Conservation (phyloP, 2,329 filamentous ascomycete species). For the Cordyceps pruinosa region DNA sequence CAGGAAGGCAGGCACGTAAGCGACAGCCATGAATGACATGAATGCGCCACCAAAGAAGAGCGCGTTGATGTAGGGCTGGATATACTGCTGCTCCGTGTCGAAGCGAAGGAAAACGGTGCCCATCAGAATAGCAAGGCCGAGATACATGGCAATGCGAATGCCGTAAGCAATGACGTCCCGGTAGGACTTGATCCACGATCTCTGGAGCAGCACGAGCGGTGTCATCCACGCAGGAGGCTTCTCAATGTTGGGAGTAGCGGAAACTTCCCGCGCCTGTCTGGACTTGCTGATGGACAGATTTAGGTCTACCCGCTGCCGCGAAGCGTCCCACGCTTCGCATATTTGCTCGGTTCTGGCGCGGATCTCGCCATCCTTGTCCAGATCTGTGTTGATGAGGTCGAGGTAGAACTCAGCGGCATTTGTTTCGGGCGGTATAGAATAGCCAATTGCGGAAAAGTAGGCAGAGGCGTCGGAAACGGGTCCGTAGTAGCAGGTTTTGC, state of each 20-base stretch:
- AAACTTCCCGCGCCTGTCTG: conserved; percentile 16
- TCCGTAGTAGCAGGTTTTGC: conserved; percentile 68
- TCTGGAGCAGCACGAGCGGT: conserved; percentile 62
- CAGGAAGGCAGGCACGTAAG: conserved; percentile 77
- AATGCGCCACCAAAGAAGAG: conserved; percentile 71
- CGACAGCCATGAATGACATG: conserved; percentile 77
- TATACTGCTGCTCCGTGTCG: conserved; percentile 59
- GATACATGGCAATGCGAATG: conserved; percentile 76
- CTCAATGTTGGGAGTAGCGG: conserved; percentile 19
- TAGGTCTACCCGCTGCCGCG: conserved; percentile 1
- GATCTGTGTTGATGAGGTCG: conserved; percentile 73
- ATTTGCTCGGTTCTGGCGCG: conserved; percentile 29
- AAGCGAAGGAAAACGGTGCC: conserved; percentile 81
- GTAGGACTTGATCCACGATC: conserved; percentile 76
- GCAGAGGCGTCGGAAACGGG: conserved; percentile 46
- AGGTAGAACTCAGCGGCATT: conserved; percentile 79
- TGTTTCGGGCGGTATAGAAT: conserved; percentile 58
- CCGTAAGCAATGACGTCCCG: conserved; percentile 80
- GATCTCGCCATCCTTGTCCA: conserved; percentile 44
- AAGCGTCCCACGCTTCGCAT: conserved; percentile 21
- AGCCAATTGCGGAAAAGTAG: conserved; percentile 58
- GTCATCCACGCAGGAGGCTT: conserved; percentile 43
- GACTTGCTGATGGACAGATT: neutral
- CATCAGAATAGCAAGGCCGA: conserved; percentile 72
- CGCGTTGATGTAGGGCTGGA: conserved; percentile 76